Base-by-base conservation (phyloP, 306 rosid species). In the Potentilla sterilis region DNA sequence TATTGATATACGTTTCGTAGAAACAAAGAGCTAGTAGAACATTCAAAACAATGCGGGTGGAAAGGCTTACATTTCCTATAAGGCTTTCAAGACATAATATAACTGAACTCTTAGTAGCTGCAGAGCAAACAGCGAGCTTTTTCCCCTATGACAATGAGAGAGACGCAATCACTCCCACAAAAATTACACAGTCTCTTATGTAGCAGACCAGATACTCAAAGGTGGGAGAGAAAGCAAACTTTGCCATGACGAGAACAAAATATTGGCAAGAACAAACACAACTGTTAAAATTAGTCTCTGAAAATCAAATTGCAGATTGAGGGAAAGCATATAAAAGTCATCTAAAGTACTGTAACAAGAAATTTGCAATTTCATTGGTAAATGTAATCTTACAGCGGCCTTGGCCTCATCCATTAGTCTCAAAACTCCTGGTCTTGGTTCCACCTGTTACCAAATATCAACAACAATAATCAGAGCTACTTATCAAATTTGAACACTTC, bases 21-120 rank as follows among this genome's bases (percentile, higher is more conserved):
- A 51, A 40, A 81, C 12, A 75, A 65, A 65, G 47, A 38, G 0
- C 19, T 40, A 0, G 28, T 28, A 28, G n/a, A n/a, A 28, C 28
- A 28, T 1, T 28, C 0, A 14, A 55, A 38, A 24, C 16, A 34
- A 59, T 13, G 61, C 51, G 21, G 32, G 16, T 37, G 48, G 67
- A 24, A 62, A 67, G 65, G 63, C 96, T 85, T 87, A 92, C 98
- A 40, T 80, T 54, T 84, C 98, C 98, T 38, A 92, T 87, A 41
- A 95, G 91, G 81, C 87, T 90, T 87, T 95, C 96, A 73, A 95
- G 96, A 80, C 96, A 92, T 6, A 95, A 83, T 68, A 95, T 81
- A 69, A 95, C 98, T 62, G 98, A 95, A 79, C 97, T 95, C 81
- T 92, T 95, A 78, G 98, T 95, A 10, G 98, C 98, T 59, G 98